Percentiles rank a stretch among this genome's conserved stretches.
phyloP scores from a whole-genome alignment of 345 rosid species.

The Eucalyptus sideroxylon region DNA sequence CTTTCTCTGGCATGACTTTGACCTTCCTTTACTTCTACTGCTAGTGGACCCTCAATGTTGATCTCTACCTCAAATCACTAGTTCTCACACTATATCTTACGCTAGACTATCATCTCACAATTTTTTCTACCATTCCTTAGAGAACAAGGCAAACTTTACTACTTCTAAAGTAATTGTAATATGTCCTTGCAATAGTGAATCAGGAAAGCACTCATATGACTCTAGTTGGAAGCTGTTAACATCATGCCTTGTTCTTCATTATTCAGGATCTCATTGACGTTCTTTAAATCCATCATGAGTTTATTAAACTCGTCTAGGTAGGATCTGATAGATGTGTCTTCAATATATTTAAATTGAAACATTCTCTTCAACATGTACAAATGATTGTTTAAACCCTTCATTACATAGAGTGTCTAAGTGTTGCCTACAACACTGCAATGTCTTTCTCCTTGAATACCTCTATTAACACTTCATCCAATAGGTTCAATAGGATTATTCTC shows the following conservation, averaged over 20 bases:
- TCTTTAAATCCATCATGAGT: neutral
- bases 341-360: too few species aligned
- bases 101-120: neutral
- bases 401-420: neutral
- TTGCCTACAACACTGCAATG: rapidly evolving
- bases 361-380: too few species aligned
- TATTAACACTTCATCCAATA: neutral
- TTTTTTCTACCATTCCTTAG: too few species aligned
- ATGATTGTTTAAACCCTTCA: neutral
- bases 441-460: neutral
- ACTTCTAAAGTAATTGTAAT: neutral
- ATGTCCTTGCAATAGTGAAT: neutral
- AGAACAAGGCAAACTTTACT: neutral
- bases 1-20: neutral
- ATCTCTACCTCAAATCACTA: neutral
- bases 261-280: too few species aligned
- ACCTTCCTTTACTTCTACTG: rapidly evolving
- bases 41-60: neutral
- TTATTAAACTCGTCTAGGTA: neutral
- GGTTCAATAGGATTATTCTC: neutral
- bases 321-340: too few species aligned
- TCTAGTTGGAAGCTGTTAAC: too few species aligned
- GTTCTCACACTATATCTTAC: neutral
- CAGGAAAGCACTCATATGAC: too few species aligned
- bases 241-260: too few species aligned